Percentiles rank a stretch among this genome's conserved stretches.
Conservation (phyloP, 441 rosid species). For the Mallotus japonicus region DNA sequence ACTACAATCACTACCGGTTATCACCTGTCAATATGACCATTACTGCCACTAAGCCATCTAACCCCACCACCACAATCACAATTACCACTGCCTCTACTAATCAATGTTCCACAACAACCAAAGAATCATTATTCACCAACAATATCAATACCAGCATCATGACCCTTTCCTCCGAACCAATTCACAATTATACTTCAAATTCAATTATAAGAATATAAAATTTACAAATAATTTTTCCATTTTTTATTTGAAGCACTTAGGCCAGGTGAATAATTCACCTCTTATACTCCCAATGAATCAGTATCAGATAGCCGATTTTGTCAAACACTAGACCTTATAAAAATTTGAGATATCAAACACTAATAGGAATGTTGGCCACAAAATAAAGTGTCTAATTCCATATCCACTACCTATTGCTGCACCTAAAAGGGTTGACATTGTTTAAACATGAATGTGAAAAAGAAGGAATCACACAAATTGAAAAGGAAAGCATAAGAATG, state of each 20-base stretch:
- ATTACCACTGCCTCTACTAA: not conserved
- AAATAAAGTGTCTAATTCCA: not conserved
- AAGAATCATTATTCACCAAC: not conserved
- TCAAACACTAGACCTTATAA: not conserved
- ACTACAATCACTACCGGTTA: not conserved
- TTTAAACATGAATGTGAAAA: not conserved
- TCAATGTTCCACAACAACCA: not conserved
- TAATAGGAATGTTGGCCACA: not conserved
- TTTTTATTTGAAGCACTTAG: not conserved
- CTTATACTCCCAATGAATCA: no score
- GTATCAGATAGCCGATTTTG: not conserved
- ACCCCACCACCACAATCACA: not conserved
- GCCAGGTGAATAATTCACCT: not conserved
- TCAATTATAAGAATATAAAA: not conserved
- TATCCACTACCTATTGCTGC: not conserved
- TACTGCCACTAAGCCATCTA: not conserved
- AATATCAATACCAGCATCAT: not conserved
- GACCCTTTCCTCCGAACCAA: not conserved
- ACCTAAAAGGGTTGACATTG: not conserved
- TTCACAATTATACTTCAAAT: not conserved
- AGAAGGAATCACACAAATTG: not conserved
- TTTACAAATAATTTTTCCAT: not conserved
- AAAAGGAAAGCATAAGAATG: not conserved
- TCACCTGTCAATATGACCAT: not conserved
- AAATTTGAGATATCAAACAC: not conserved